Base-by-base conservation (phyloP, 139 green algal genomes). In the Marvania coccoides region DNA sequence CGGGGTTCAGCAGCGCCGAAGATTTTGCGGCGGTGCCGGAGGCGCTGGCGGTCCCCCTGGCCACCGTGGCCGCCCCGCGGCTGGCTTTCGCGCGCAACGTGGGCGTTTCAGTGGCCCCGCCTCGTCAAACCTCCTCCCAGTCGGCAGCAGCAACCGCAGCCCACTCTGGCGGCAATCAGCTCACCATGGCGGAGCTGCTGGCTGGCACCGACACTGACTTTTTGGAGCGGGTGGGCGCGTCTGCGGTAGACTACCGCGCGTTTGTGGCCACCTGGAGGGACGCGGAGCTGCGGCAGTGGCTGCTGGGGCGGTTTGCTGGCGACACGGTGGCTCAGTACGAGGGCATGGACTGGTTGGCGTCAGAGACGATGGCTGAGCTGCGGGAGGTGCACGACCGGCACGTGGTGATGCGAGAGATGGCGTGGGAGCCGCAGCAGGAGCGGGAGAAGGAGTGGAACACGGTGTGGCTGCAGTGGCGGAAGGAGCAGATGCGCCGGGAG, bases 361-460 rank as follows among this genome's bases (percentile, higher is more conserved):
- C 19, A 51, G 42, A 51, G 19, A 19, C 19, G 19, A 51, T 51
- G 42, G 42, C 42, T 19, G 19, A 19, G 42, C 42, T 51, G 19
- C 42, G 42, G 19, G 19, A 51, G 42, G 19, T 51, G 42, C 42
- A 51, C 26, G n/a, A 64, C n/a, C 30, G 48, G n/a, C 19, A 39
- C 48, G 57, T 26, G 33, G 26, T 23, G 19, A n/a, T 15, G 26
- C 30, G 33, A 46, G 57, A 64, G 26, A 56, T 64, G 19, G 57
- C 57, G n/a, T 64, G 57, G 57, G 57, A 64, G 26, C 57, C 47
- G 26, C 57, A 64, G 10, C 24, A 56, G 29, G 57, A 64, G 12
- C 30, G 57, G 19, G 57, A 64, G 10, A 64, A 55, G 29, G 57
- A 64, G 30, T 64, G 57, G 57, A n/a, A 64, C 33, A 58, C 33